Percentiles rank a stretch among this genome's conserved stretches.
These are phyloP conservation scores for Suhomyces vadensis DNA, from an alignment of 805 yeast species.

Conservation along the genomic window DNA sequence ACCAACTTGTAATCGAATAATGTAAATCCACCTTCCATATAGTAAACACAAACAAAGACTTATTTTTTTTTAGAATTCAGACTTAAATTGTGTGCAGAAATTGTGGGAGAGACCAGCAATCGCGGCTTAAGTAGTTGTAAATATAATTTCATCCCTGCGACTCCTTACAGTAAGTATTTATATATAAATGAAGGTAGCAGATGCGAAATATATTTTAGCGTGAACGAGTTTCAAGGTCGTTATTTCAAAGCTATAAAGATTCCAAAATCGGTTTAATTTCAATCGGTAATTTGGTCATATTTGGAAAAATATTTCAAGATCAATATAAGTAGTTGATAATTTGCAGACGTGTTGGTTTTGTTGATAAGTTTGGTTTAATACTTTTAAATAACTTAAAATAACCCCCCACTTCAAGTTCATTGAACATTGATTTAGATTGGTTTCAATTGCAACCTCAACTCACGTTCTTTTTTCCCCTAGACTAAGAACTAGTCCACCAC, in stretches of 20 bases:
- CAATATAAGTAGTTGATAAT: too few relatives aligned
- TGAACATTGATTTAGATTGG: too few relatives aligned
- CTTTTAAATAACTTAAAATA: too few relatives aligned
- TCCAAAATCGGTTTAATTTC: neutral
- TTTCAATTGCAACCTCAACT: too few relatives aligned
- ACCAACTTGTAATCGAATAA: neutral
- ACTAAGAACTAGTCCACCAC: too few relatives aligned
- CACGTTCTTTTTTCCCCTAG: too few relatives aligned
- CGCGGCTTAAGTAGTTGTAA: neutral
- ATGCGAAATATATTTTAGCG: neutral
- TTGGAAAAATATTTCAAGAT: too few relatives aligned
- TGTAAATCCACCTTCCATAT: neutral
- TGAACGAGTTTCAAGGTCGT: neutral
- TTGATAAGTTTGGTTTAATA: too few relatives aligned
- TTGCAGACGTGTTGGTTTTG: too few relatives aligned
- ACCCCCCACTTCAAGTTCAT: too few relatives aligned
- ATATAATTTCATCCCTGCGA: constrained; percentile 6
- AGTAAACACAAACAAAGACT: constrained; percentile 1
- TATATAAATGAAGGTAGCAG: constrained; percentile 2
- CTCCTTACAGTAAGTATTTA: constrained; percentile 4
- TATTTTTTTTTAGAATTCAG: neutral
- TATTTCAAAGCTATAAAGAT: neutral
- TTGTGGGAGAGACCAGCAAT: neutral
- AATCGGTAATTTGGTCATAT: too few relatives aligned
- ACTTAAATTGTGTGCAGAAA: neutral